Evolutionary conservation across 2,329 filamentous ascomycete genomes (phyloP).

Genomic region (Neophaeococcomyces aloes): DNA sequence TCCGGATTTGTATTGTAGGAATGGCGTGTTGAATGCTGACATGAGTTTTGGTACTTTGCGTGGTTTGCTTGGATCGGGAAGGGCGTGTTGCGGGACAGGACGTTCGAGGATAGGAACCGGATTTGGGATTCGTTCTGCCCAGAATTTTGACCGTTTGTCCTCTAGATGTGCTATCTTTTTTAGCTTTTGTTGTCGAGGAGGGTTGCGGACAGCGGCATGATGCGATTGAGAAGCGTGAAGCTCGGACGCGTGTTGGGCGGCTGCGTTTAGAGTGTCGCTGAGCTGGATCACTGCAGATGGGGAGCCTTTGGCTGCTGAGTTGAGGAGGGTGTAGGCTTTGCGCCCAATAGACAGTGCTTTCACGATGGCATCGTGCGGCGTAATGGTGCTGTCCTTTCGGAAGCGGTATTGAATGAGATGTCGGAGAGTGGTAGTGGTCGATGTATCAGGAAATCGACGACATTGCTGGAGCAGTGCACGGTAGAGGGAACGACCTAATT

Average conservation of each 20-base stretch:
- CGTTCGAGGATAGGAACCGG: constrained; percentile 4
- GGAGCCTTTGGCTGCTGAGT: background rate
- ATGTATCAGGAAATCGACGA: constrained; percentile 21
- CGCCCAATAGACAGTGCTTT: background rate
- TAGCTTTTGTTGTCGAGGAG: background rate
- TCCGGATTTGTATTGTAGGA: constrained; percentile 6
- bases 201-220: background rate
- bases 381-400: background rate
- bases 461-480: constrained; percentile 36
- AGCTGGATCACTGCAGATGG: background rate
- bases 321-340: background rate
- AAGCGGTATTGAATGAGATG: constrained; percentile 1
- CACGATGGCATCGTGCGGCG: background rate
- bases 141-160: background rate
- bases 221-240: background rate
- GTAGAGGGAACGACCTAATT: constrained; percentile 35
- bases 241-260: background rate
- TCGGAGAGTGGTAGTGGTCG: background rate
- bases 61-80: constrained; percentile 5
- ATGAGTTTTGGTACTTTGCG: constrained; percentile 2
- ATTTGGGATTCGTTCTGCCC: constrained; percentile 6
- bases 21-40: background rate
- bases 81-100: constrained; percentile 1
- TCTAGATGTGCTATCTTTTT: constrained; percentile 2
- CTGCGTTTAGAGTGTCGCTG: background rate